These are phyloP conservation scores for Zelopaecilomyces penicillatus DNA, from an alignment of 2,329 filamentous ascomycete species.

Conservation along the genomic window DNA sequence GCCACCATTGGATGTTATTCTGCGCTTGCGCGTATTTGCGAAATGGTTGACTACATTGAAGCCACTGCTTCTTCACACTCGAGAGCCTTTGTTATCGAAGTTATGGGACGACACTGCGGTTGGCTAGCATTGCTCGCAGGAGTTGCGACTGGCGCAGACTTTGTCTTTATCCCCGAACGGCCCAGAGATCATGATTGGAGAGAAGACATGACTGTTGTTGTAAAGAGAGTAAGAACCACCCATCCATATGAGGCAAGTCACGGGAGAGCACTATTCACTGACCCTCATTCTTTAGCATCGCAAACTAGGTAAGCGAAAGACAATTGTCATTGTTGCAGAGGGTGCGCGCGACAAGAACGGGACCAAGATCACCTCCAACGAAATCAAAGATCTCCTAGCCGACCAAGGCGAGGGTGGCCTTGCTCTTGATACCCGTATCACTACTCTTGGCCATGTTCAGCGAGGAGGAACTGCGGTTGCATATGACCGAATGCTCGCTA, in stretches of 20 bases:
- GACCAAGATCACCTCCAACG: slow-evolving; percentile 70
- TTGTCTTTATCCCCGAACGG: slow-evolving; percentile 93
- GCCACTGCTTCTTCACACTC: slow-evolving; percentile 92
- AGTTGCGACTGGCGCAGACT: slow-evolving; percentile 91
- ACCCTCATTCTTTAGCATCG: slow-evolving; percentile 56
- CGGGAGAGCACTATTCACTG: neutral
- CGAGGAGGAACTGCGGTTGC: slow-evolving; percentile 86
- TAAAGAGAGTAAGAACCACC: slow-evolving; percentile 52
- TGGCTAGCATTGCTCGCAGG: slow-evolving; percentile 96
- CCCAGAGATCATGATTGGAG: slow-evolving; percentile 83
- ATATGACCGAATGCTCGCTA: slow-evolving; percentile 89
- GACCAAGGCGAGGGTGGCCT: slow-evolving; percentile 57
- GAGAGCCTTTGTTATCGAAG: slow-evolving; percentile 92
- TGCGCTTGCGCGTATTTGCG: slow-evolving; percentile 84
- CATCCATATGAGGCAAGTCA: neutral
- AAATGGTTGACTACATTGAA: slow-evolving; percentile 94
- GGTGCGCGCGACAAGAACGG: slow-evolving; percentile 80
- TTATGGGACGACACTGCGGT: slow-evolving; percentile 97
- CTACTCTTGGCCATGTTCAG: slow-evolving; percentile 94
- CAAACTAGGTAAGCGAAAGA: slow-evolving; percentile 84
- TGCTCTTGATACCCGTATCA: slow-evolving; percentile 84
- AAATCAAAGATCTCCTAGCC: slow-evolving; percentile 84
- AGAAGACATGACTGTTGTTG: slow-evolving; percentile 73
- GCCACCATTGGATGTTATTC: slow-evolving; percentile 97
- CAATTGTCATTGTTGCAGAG: slow-evolving; percentile 95